phyloP scores from a whole-genome alignment of 306 rosid species.

The Urtica urens region DNA sequence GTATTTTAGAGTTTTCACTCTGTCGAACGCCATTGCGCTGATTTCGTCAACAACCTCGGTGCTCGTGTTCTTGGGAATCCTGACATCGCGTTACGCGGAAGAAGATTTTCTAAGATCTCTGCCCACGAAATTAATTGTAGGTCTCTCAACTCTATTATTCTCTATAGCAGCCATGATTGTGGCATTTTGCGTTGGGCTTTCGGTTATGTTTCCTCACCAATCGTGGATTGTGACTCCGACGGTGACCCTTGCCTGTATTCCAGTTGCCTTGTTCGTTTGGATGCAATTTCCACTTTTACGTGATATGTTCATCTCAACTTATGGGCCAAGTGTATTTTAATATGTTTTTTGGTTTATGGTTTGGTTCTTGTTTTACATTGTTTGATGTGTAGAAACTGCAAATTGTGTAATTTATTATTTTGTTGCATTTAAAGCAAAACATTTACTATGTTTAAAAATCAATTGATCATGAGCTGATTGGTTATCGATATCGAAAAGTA shows the following conservation, averaged over 20 bases:
- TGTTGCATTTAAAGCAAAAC: too few relatives aligned
- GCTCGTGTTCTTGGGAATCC: constrained; percentile 21
- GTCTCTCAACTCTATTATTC: constrained; percentile 26
- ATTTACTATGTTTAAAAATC: too few relatives aligned
- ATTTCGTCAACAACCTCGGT: constrained; percentile 22
- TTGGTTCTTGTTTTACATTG: too few relatives aligned
- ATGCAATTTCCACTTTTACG: constrained; percentile 19
- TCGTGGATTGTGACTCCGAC: constrained; percentile 20
- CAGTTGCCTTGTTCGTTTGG: constrained; percentile 16
- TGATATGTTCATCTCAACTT: constrained; percentile 23
- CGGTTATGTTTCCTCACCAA: constrained; percentile 9
- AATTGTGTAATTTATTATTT: too few relatives aligned
- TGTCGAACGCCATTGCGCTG: constrained; percentile 26
- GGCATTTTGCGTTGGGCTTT: constrained; percentile 28
- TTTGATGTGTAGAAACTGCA: too few relatives aligned
- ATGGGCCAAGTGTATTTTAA: constrained; percentile 6
- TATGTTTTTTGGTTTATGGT: too few relatives aligned
- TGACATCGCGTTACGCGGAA: constrained; percentile 34
- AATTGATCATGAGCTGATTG: too few relatives aligned
- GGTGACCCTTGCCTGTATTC: constrained; percentile 11
- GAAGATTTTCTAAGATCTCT: constrained; percentile 26
- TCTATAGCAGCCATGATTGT: constrained; percentile 36
- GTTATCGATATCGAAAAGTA: too few relatives aligned
- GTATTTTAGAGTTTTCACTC: constrained; percentile 11
- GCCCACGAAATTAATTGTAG: constrained; percentile 28